phyloP scores from a whole-genome alignment of 331 rosid species.

The Quercus phellos region DNA sequence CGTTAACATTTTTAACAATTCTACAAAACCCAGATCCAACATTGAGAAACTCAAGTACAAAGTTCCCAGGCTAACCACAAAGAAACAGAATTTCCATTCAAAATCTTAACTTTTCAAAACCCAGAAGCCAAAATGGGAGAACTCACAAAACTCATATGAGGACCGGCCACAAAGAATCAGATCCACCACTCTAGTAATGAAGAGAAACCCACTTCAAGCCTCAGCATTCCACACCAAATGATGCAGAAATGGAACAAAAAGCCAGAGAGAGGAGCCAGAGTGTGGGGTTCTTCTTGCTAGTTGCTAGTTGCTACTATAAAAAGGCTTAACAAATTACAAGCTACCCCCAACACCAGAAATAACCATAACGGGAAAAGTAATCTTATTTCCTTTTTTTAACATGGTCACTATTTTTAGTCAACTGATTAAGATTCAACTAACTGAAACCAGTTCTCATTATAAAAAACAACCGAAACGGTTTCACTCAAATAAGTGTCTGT shows the following conservation, averaged over 20 bases:
- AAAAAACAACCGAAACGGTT: no score
- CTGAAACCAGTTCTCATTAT: no score
- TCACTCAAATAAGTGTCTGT: no score
- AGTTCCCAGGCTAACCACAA: neutral
- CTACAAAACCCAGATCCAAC: constrained; percentile 14
- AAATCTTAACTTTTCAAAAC: neutral
- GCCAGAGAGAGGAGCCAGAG: neutral
- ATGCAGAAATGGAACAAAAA: constrained; percentile 10
- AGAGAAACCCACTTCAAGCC: constrained; percentile 19
- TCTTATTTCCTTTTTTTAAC: neutral
- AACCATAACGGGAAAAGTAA: constrained; percentile 17
- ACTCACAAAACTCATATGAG: constrained; percentile 12
- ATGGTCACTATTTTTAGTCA: constrained; percentile 9
- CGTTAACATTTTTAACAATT: neutral
- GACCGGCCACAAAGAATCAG: constrained; percentile 20
- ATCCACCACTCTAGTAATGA: constrained; percentile 23
- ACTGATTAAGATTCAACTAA: neutral
- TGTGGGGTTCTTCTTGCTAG: constrained; percentile 8
- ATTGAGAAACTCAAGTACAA: neutral
- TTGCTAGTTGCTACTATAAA: constrained; percentile 1
- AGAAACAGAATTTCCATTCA: neutral
- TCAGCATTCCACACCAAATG: constrained; percentile 24
- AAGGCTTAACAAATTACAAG: constrained; percentile 3
- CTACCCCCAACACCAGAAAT: constrained; percentile 11
- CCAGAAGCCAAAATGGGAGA: constrained; percentile 5